Evolutionary conservation across 805 yeast species (phyloP).

Genomic region (Candida corydali): DNA sequence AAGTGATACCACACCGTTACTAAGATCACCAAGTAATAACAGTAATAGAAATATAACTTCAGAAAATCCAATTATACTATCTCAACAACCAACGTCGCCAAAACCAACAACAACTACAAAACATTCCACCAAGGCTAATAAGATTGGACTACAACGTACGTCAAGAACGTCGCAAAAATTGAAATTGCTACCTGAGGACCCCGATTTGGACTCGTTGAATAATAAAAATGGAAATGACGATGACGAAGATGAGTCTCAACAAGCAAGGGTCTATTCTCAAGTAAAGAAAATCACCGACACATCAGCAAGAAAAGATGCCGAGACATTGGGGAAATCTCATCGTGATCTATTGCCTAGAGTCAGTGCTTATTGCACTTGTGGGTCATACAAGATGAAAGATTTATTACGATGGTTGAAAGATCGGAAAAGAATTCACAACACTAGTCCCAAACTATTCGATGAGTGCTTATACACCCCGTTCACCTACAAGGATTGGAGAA

Average conservation of each 20-base stretch:
- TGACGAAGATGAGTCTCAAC: constrained; percentile 17
- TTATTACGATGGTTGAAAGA: constrained; percentile 81
- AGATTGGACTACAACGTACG: constrained; percentile 69
- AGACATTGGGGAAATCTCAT: constrained; percentile 81
- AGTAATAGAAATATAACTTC: neutral
- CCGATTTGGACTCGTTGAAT: constrained; percentile 11
- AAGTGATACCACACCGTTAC: constrained; percentile 13
- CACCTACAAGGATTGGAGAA: constrained; percentile 73
- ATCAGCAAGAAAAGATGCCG: constrained; percentile 91
- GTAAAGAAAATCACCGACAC: constrained; percentile 79
- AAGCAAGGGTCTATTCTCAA: constrained; percentile 65
- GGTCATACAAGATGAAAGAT: constrained; percentile 86
- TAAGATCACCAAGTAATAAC: constrained; percentile 6
- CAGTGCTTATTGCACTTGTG: constrained; percentile 94
- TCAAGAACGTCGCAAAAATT: constrained; percentile 72
- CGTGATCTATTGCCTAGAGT: constrained; percentile 86
- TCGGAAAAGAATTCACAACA: constrained; percentile 64
- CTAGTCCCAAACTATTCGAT: constrained; percentile 84
- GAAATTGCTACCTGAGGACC: constrained; percentile 56
- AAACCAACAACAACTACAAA: constrained; percentile 10
- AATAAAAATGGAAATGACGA: constrained; percentile 16
- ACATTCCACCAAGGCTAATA: constrained; percentile 18
- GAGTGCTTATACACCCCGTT: constrained; percentile 95
- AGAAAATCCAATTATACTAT: constrained; percentile 13
- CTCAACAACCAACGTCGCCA: neutral